These are phyloP conservation scores for Coemansia sp. DNA, from an alignment of 192 early-diverging fungal genomes.

Conservation along the genomic window DNA sequence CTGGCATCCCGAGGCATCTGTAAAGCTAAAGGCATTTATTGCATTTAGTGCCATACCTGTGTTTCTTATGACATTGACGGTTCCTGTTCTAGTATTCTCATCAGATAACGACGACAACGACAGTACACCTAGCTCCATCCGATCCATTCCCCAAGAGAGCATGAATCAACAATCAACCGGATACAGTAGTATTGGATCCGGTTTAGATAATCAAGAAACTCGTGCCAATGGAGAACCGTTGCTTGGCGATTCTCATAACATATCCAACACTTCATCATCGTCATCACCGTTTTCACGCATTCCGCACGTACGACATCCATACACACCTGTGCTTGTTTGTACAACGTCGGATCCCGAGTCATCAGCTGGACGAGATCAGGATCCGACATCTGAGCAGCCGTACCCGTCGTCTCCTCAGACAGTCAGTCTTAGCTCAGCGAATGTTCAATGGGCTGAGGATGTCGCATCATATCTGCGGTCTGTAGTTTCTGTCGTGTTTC, in stretches of 20 bases:
- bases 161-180: too few relatives aligned
- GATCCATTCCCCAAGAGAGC: background rate
- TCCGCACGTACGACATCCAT: background rate
- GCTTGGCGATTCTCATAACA: background rate
- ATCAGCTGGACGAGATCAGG: background rate
- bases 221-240: background rate
- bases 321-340: background rate
- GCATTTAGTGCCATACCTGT: conserved; percentile 44
- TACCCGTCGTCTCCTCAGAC: background rate
- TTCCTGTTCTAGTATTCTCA: conserved; percentile 28
- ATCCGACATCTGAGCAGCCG: background rate
- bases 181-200: background rate
- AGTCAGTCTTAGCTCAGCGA: background rate
- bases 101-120: conserved; percentile 1
- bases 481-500: conserved; percentile 20
- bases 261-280: too few relatives aligned
- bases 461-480: conserved; percentile 26
- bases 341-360: background rate
- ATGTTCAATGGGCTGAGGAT: conserved; percentile 24
- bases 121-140: background rate
- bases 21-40: conserved; percentile 34
- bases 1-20: conserved; percentile 32
- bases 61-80: conserved; percentile 43
- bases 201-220: background rate
- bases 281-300: too few relatives aligned